Base-by-base conservation (phyloP, 345 rosid genomes). In the Garcia nutans region DNA sequence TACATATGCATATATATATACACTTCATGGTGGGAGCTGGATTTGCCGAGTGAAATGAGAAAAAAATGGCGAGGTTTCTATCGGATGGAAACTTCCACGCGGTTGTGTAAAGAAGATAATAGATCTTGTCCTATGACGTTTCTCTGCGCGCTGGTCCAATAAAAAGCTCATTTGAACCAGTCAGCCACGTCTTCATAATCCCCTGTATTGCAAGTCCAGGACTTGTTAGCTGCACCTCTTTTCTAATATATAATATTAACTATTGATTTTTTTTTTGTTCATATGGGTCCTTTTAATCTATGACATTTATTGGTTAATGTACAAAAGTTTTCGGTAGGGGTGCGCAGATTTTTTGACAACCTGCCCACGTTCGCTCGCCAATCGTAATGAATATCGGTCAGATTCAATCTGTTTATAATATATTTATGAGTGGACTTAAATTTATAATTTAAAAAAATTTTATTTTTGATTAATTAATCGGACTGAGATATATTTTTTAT, bases 21-120 rank as follows among this genome's bases (percentile, higher is more conserved):
- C 75, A 13, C 57, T 50, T 37, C 49, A 61, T 10, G 61, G 26
- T 24, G 31, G 71, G 59, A 28, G 10, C 55, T 12, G 41, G 24
- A 6, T 77, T 83, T 81, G 82, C 90, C 97, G 93, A 86, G 97
- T 91, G 71, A 83, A 87, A 76, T 70, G 74, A 82, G 97, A 87
- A 82, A 81, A n/a, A 49, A 37, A 10, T 23, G 74, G 74, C 64
- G 50, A 11, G 69, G 9, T 26, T 23, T 15, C 13, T 37, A 28
- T 22, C 74, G 49, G 74, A 77, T 65, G 82, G 76, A 76, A 62
- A 74, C 84, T 70, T 82, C 85, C 68, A 89, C 93, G 93, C 93
- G 93, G 77, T 89, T 87, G 62, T 31, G 24, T 6, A 22, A 10
- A 26, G 75, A 70, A 63, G 62, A 64, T 8, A 10, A 41, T 31